Base-by-base conservation (phyloP, 768 basidiomycete genomes). In the Mycena albidolilacea region DNA sequence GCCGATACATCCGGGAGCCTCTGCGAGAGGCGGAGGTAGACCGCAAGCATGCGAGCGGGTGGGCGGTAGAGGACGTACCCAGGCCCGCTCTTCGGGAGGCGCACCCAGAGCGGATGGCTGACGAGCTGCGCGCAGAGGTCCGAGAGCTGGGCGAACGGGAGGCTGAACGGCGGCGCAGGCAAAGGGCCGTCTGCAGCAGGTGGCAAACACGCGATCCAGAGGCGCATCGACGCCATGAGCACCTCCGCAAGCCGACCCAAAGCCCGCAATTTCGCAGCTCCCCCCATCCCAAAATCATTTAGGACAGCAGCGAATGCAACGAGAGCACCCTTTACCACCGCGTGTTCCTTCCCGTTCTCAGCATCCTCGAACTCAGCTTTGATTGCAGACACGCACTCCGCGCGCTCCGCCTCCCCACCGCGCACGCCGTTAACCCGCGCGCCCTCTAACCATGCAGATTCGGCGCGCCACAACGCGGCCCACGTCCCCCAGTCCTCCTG, bases 361-460 rank as follows among this genome's bases (percentile, higher is more conserved):
- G 7, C 48, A 17, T 46, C 38, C 48, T 84, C 83, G 70, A 93
- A 92, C 5, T 83, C 84, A 0, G 73, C 65, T 72, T 79, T 81
- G 1, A 90, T 58, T 7, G 76, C 67, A 4, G 79, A 78, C 10
- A 90, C 63, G 19, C 82, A 81, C 12, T 83, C 83, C 14, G 72
- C 78, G 66, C 91, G 88, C 78, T 96, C 95, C 15, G 80, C 80
- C 71, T 92, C 89, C 7, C 96, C 96, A 3, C 87, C 87, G 76
- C 84, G 88, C 14, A 91, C 79, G 0, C 89, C 87, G 77, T 98
- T 98, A 21, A 96, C 85, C 64, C 85, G 87, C 9, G 89, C 87
- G 1, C 97, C 96, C 76, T 95, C 93, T 4, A 95, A 78, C 93
- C 94, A 97, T 8, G 90, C 90, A 0, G 89, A 86, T 21, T 89